Conservation (phyloP, 2,329 filamentous ascomycete species). For the Calonectria crousiana region DNA sequence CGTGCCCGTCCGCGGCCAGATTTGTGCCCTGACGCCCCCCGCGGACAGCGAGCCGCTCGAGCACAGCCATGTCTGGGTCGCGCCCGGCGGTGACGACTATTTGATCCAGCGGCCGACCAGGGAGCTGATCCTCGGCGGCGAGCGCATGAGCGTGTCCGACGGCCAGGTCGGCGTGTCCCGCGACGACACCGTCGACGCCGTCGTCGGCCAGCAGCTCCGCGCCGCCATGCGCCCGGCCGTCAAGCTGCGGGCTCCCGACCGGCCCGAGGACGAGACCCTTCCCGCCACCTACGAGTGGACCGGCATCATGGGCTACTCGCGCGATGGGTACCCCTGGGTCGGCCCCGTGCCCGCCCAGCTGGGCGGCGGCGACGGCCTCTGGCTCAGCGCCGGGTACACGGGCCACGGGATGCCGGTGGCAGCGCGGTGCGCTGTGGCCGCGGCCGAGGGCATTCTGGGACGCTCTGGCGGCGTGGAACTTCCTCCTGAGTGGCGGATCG, state of each 20-base stretch:
- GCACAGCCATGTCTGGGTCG: constrained; percentile 75
- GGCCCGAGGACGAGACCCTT: constrained; percentile 59
- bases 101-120: constrained; percentile 75
- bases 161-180: constrained; percentile 65
- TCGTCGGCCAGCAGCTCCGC: constrained; percentile 68
- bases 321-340: constrained; percentile 78
- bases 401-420: constrained; percentile 84
- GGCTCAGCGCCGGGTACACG: constrained; percentile 75
- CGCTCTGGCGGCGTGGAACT: constrained; percentile 54
- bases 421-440: constrained; percentile 73
- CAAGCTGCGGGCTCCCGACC: constrained; percentile 51
- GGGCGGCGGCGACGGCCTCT: constrained; percentile 62
- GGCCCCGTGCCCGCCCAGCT: constrained; percentile 70
- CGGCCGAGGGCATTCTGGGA: constrained; percentile 69
- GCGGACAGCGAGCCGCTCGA: constrained; percentile 53
- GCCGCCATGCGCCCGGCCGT: constrained; percentile 56
- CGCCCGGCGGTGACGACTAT: constrained; percentile 71
- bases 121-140: constrained; percentile 78
- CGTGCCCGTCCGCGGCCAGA: constrained; percentile 81
- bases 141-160: constrained; percentile 67
- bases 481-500: constrained; percentile 57
- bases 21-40: constrained; percentile 74
- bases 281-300: constrained; percentile 76
- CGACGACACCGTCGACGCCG: constrained; percentile 68
- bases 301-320: constrained; percentile 82